Percentiles rank a stretch among this genome's conserved stretches.
Evolutionary conservation across 2,329 filamentous ascomycete species (phyloP).

Genomic region (Fusarium sp.): DNA sequence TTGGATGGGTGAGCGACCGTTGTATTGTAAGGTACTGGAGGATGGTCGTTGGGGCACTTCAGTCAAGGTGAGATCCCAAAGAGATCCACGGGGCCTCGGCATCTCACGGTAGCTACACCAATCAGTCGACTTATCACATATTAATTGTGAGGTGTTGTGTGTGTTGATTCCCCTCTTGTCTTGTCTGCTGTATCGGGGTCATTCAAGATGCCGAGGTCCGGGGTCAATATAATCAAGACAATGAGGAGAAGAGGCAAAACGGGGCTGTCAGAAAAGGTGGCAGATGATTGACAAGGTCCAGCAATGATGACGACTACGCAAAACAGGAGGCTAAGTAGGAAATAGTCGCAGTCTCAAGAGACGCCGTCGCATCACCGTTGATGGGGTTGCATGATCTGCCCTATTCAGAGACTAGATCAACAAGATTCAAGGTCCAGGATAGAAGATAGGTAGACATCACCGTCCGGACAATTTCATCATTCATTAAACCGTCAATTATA

Average conservation of each 20-base stretch:
- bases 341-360: neutral
- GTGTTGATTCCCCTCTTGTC: neutral
- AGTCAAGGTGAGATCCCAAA: neutral
- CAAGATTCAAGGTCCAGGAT: conserved; percentile 8
- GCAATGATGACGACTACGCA: neutral
- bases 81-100: conserved; percentile 18
- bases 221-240: conserved; percentile 15
- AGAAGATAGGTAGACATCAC: conserved; percentile 2
- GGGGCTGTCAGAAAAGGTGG: neutral
- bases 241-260: conserved; percentile 10
- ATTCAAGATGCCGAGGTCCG: conserved; percentile 11
- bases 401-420: neutral
- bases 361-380: neutral
- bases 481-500: conserved; percentile 8
- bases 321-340: neutral
- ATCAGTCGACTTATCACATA: too few relatives aligned
- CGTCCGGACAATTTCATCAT: conserved; percentile 11
- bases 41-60: neutral
- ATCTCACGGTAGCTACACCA: neutral
- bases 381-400: neutral
- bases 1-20: conserved; percentile 5
- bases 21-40: neutral
- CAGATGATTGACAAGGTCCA: neutral
- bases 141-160: neutral
- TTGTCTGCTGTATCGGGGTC: neutral